phyloP scores from a whole-genome alignment of 176 grass and related monocot genomes.

The maize (Zea mays) region Zm-B73-REFERENCE-NAM-5.0 NC_050097.1:29107501-29108000 shows the following conservation, averaged over 20 bases:
- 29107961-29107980: conserved; percentile 11
- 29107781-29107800: conserved; percentile 71
- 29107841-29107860: conserved; percentile 48
- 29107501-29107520: conserved; percentile 55
- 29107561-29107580: neutral
- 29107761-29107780: conserved; percentile 55
- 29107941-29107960: conserved; percentile 41
- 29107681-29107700: conserved; percentile 74
- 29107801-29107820: conserved; percentile 66
- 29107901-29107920: conserved; percentile 56
- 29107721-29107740: conserved; percentile 87
- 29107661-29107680: conserved; percentile 80
- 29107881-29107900: conserved; percentile 56
- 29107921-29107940: conserved; percentile 20
- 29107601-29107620: neutral
- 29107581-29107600: neutral
- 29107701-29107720: conserved; percentile 41
- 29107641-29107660: conserved; percentile 39
- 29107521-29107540: conserved; percentile 55
- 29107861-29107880: conserved; percentile 69
- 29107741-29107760: conserved; percentile 76
- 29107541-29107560: conserved; percentile 67
- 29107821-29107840: conserved; percentile 61
- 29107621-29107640: no score
- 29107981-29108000: conserved; percentile 26